Conservation (phyloP, 1,139 yeast genomes). For the Pneumocystis carinii region DNA sequence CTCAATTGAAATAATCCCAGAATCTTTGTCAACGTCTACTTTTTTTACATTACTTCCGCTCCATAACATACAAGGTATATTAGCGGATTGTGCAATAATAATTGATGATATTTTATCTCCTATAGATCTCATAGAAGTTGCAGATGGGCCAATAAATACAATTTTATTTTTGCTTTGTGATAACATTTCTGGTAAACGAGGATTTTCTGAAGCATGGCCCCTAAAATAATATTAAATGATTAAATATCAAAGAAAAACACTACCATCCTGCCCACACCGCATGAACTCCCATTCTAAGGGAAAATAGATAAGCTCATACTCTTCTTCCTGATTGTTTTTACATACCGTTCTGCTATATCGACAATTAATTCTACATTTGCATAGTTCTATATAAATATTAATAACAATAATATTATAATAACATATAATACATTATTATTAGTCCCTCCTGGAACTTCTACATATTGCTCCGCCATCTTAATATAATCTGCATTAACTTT, state of each 20-base stretch:
- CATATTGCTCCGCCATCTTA: conserved; percentile 97
- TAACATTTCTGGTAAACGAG: conserved; percentile 77
- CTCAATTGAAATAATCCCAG: conserved; percentile 76
- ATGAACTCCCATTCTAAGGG: conserved; percentile 53
- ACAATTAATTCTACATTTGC: conserved; percentile 96
- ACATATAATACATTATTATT: conserved; percentile 46
- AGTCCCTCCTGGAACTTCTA: conserved; percentile 98
- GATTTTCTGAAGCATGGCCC: conserved; percentile 99
- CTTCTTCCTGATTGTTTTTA: neutral
- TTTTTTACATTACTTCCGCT: conserved; percentile 92
- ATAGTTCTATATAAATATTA: conserved; percentile 35
- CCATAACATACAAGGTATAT: conserved; percentile 98
- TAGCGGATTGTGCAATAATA: conserved; percentile 95
- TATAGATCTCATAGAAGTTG: conserved; percentile 95
- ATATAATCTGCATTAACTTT: conserved; percentile 95
- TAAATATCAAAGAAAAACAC: neutral
- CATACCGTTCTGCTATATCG: conserved; percentile 74
- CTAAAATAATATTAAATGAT: conserved; percentile 26
- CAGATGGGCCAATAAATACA: conserved; percentile 94
- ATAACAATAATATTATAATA: neutral
- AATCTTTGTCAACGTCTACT: conserved; percentile 48
- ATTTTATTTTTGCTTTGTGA: conserved; percentile 82
- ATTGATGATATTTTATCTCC: conserved; percentile 97
- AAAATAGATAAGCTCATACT: neutral
- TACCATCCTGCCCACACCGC: conserved; percentile 94